A percentile compares a stretch with the other conserved stretches of the same genome.
Evolutionary conservation across 768 basidiomycete genomes (phyloP).

Genomic region (Daedaleopsis nitida): DNA sequence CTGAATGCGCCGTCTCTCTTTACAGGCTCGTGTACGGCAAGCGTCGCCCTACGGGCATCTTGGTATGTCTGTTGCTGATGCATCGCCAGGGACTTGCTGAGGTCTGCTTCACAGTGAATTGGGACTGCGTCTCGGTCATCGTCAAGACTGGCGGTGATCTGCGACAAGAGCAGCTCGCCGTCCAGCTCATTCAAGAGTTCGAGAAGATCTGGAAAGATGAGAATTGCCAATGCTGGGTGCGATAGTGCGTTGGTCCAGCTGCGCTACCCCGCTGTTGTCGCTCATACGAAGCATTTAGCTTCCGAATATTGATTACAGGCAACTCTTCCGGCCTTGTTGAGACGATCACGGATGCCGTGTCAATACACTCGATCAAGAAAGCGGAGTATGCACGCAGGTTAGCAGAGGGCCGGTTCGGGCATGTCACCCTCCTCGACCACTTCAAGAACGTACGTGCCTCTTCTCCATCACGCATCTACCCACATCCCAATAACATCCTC

Average conservation of each 20-base stretch:
- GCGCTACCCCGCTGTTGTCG: background rate
- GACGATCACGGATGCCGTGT: conserved; percentile 97
- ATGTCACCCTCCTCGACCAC: conserved; percentile 91
- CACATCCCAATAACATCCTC: conserved; percentile 1
- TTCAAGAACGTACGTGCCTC: conserved; percentile 70
- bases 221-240: conserved; percentile 88
- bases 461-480: background rate
- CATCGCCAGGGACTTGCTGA: background rate
- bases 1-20: background rate
- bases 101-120: conserved; percentile 49
- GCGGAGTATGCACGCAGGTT: conserved; percentile 92
- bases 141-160: conserved; percentile 98
- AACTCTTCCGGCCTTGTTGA: conserved; percentile 93
- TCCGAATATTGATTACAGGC: conserved; percentile 94
- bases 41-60: conserved; percentile 96
- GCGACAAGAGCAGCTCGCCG: conserved; percentile 96
- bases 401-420: conserved; percentile 76
- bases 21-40: conserved; percentile 84
- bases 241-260: conserved; percentile 59
- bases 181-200: conserved; percentile 92
- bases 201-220: conserved; percentile 95
- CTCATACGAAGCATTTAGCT: conserved; percentile 50
- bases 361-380: conserved; percentile 99
- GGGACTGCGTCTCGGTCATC: conserved; percentile 95
- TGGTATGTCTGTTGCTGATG: conserved; percentile 46